phyloP scores from a whole-genome alignment of 1,139 yeast genomes.

The Entelexis paramagnoliae region DNA sequence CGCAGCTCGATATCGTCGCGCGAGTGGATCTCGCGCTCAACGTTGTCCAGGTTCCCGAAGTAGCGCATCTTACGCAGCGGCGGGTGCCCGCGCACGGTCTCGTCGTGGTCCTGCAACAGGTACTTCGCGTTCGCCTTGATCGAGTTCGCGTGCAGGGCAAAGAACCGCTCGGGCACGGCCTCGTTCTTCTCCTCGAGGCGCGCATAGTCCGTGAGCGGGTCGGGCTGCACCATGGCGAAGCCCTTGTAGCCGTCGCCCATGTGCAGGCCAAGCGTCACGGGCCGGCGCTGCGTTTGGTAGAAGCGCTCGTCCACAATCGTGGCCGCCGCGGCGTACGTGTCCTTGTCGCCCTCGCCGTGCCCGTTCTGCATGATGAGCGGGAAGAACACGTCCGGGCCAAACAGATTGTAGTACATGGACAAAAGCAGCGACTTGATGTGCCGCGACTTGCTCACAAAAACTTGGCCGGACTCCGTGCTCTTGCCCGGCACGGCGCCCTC shows the following conservation, averaged over 20 bases:
- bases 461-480: constrained; percentile 73
- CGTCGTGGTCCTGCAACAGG: constrained; percentile 45
- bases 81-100: constrained; percentile 22
- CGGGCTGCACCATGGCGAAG: constrained; percentile 65
- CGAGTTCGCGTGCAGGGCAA: constrained; percentile 26
- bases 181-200: constrained; percentile 9
- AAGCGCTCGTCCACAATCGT: constrained; percentile 40
- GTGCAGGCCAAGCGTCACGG: constrained; percentile 21
- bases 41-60: constrained; percentile 23
- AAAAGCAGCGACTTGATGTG: constrained; percentile 58
- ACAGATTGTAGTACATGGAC: constrained; percentile 65
- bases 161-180: constrained; percentile 20
- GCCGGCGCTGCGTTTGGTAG: constrained; percentile 25
- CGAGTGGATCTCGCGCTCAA: constrained; percentile 12
- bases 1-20: constrained; percentile 28
- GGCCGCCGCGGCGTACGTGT: constrained; percentile 75
- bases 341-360: constrained; percentile 87
- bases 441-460: constrained; percentile 53
- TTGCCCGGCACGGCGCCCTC: constrained; percentile 70
- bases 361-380: constrained; percentile 80
- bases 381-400: constrained; percentile 69
- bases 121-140: constrained; percentile 41
- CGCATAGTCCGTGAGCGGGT: constrained; percentile 50
- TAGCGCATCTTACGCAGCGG: constrained; percentile 22
- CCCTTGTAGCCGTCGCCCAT: constrained; percentile 39